phyloP scores from a whole-genome alignment of 2,329 filamentous ascomycete species.

The Talaromyces islandicus region DNA sequence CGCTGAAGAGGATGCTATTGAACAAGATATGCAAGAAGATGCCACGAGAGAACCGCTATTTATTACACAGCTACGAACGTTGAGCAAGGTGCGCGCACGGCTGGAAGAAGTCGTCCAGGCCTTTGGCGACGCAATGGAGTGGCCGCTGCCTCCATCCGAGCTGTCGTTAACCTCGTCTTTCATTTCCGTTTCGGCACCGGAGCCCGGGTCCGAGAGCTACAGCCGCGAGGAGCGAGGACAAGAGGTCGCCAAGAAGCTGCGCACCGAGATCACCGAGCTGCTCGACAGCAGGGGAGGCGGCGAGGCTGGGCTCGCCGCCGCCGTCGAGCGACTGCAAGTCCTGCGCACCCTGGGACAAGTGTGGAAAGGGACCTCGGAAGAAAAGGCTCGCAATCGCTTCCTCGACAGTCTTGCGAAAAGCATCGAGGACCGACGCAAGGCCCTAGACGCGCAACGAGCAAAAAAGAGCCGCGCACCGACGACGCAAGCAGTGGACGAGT shows the following conservation, averaged over 20 bases:
- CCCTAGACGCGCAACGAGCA: constrained; percentile 34
- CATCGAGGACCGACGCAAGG: constrained; percentile 65
- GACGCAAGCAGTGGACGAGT: constrained; percentile 16
- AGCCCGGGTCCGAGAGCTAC: constrained; percentile 59
- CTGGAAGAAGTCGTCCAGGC: constrained; percentile 83
- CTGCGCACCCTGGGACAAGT: constrained; percentile 70
- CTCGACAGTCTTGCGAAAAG: constrained; percentile 74
- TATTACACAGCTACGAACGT: constrained; percentile 72
- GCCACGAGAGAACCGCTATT: constrained; percentile 53
- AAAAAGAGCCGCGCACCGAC: constrained; percentile 19
- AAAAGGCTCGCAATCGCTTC: constrained; percentile 74
- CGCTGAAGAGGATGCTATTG: not conserved
- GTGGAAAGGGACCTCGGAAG: constrained; percentile 94
- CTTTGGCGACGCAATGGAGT: constrained; percentile 94
- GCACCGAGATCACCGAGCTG: constrained; percentile 65
- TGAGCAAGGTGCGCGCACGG: constrained; percentile 75
- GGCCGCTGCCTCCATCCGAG: constrained; percentile 84
- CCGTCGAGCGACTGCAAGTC: constrained; percentile 67
- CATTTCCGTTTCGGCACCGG: constrained; percentile 82
- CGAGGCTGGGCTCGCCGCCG: constrained; percentile 60
- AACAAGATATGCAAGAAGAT: not conserved
- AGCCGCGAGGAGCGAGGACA: constrained; percentile 82
- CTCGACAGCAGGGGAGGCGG: constrained; percentile 56
- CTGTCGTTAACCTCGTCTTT: constrained; percentile 77
- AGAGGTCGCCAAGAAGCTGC: constrained; percentile 60